phyloP scores from a whole-genome alignment of 2,329 filamentous ascomycete species.

The Apiospora phragmitis region DNA sequence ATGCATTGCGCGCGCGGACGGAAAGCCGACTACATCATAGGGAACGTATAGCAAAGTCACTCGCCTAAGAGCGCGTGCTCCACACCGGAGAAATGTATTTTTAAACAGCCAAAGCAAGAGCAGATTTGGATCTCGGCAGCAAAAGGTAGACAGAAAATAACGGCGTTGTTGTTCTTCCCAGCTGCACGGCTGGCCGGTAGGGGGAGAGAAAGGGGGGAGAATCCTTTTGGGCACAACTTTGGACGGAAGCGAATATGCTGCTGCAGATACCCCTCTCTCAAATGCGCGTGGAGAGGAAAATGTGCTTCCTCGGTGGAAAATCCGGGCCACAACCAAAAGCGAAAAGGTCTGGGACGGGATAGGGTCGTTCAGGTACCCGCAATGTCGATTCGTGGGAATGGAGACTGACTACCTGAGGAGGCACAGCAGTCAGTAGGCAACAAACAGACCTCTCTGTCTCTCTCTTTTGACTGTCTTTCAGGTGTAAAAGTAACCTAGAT shows the following conservation, averaged over 20 bases:
- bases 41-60: conserved; percentile 7
- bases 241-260: conserved; percentile 6
- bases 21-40: conserved; percentile 13
- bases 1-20: conserved; percentile 27
- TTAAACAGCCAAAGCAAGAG: not conserved
- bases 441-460: not conserved
- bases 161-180: not conserved
- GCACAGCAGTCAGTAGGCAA: not conserved
- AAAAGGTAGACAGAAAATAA: not conserved
- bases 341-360: conserved; percentile 4
- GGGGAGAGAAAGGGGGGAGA: conserved; percentile 2
- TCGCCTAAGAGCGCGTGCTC: conserved; percentile 9
- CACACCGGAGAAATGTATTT: not conserved
- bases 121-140: not conserved
- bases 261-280: conserved; percentile 9
- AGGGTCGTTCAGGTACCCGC: conserved; percentile 7
- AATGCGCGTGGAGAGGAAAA: conserved; percentile 6
- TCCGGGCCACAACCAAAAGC: not conserved
- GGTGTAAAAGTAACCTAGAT: not conserved
- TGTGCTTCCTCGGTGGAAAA: conserved; percentile 8
- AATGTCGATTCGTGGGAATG: not conserved
- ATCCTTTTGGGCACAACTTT: conserved; percentile 6
- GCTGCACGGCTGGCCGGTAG: conserved; percentile 3
- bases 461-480: not conserved
- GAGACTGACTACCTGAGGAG: not conserved